Base-by-base conservation (phyloP, 495 filamentous ascomycete genomes). In the Oleoguttula mirabilis region DNA sequence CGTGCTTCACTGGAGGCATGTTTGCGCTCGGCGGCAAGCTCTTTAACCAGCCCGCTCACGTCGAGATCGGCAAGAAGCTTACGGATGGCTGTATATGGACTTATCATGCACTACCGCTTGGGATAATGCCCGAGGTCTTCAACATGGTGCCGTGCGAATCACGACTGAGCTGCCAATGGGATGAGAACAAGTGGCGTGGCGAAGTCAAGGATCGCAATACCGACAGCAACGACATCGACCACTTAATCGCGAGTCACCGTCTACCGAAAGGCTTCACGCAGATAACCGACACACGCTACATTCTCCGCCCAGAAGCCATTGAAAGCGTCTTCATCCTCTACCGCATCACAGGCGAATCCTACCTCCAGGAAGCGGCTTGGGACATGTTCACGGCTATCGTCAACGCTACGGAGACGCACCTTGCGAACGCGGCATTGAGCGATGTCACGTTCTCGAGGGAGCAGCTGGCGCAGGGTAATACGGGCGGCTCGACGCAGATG, bases 21-120 rank as follows among this genome's bases (percentile, higher is more conserved):
- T 70, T 75, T n/a, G 54, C 47, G 6, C 37, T 80, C 16, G 76
- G 68, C 0, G 72, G 73, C 0, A 72, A 74, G 44, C 55, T 79
- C 3, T 79, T 79, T 51, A 59, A 75, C 12, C 65, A 67, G 4
- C 56, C 69, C 0, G 59, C 69, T 21, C 72, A 80, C 35, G 43
- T 82, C 15, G 56, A 63, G 5, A 68, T 69, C 25, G 77, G 75
- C 4, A 63, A 63, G 2, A 68, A 71, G 45, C 59, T 98, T 10
- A 82, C 88, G 0, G 87, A 93, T 43, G 92, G 88, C 16, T 98
- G 90, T 57, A 81, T 90, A 2, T 96, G 86, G 88, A 81, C 86
- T 2, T 96, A 96, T 56, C 76, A 84, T 51, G 69, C 71, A 14
- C 86, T 82, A 10, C 67, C 73, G 1, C 81, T 79, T 0, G 92